Percentiles rank a stretch among this genome's conserved stretches.
Conservation (phyloP, 208 protist genomes). For the Leishmania braziliensis region DNA sequence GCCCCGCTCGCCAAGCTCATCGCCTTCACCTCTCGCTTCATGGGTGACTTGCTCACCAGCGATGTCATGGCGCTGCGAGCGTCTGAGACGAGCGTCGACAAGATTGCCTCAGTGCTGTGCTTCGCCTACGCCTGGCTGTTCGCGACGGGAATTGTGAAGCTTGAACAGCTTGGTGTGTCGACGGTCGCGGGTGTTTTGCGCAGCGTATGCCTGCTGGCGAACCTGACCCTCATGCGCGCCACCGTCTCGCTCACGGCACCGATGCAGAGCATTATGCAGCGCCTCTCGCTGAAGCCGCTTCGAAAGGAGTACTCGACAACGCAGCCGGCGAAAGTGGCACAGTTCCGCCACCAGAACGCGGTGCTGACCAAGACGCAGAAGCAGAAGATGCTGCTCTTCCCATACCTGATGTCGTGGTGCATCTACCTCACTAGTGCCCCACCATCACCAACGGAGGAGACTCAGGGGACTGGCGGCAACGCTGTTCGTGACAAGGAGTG, state of each 20-base stretch:
- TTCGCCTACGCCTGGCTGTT: slow-evolving; percentile 82
- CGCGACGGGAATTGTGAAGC: slow-evolving; percentile 66
- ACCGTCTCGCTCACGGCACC: slow-evolving; percentile 36
- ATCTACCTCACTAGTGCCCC: slow-evolving; percentile 46
- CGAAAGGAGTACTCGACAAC: slow-evolving; percentile 60
- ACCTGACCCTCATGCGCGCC: slow-evolving; percentile 79
- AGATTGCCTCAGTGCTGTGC: slow-evolving; percentile 67
- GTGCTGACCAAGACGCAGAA: slow-evolving; percentile 81
- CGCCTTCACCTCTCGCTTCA: slow-evolving; percentile 71
- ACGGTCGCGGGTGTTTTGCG: slow-evolving; percentile 68
- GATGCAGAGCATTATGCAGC: slow-evolving; percentile 59
- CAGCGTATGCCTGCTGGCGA: slow-evolving; percentile 62
- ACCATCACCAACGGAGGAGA: slow-evolving; percentile 22
- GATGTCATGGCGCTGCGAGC: slow-evolving; percentile 78
- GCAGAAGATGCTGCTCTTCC: slow-evolving; percentile 83
- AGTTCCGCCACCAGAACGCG: slow-evolving; percentile 55
- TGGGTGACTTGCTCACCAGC: slow-evolving; percentile 54
- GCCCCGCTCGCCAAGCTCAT: slow-evolving; percentile 70
- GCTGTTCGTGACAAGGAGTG: slow-evolving; percentile 37
- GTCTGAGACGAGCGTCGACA: slow-evolving; percentile 69
- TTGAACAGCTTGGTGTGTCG: slow-evolving; percentile 80
- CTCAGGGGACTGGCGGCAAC: slow-evolving; percentile 2
- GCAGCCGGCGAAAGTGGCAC: slow-evolving; percentile 56
- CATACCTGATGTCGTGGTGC: slow-evolving; percentile 74
- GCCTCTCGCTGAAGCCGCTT: slow-evolving; percentile 61